These are phyloP conservation scores for Gloeopeniophorella convolvens DNA, from an alignment of 768 basidiomycete species.

Conservation along the genomic window DNA sequence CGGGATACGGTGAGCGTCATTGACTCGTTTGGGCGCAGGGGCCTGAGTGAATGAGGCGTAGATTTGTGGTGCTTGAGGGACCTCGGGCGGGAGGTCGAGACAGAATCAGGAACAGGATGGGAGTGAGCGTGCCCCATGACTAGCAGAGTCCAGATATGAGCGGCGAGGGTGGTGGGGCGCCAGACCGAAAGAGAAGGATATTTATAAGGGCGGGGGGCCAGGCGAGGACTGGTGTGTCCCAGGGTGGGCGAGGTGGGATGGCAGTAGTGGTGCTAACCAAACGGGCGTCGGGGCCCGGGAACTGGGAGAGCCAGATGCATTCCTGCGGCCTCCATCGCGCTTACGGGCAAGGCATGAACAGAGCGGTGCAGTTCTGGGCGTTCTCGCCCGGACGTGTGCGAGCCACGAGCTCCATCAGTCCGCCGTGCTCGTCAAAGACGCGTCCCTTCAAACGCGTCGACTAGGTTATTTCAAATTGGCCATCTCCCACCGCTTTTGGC, in stretches of 20 bases:
- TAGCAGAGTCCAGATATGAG: not conserved
- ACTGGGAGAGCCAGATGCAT: too few species aligned
- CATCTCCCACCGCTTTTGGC: not conserved
- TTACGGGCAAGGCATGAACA: too few species aligned
- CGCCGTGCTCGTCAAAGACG: too few species aligned
- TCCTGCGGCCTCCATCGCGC: too few species aligned
- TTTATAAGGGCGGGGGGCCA: conserved; percentile 11
- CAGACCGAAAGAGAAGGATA: not conserved
- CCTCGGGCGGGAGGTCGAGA: conserved; percentile 8
- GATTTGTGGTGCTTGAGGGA: conserved; percentile 20
- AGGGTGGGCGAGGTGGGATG: not conserved
- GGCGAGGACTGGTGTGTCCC: not conserved
- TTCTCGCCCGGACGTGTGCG: too few species aligned
- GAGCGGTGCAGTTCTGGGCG: too few species aligned
- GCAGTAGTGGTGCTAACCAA: conserved; percentile 1
- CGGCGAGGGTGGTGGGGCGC: not conserved
- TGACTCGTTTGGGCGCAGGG: conserved; percentile 2
- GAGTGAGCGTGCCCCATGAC: conserved; percentile 14
- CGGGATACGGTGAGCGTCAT: conserved; percentile 5
- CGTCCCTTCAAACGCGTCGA: too few species aligned
- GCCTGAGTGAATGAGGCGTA: conserved; percentile 9
- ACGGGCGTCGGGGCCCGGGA: not conserved
- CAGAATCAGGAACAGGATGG: not conserved
- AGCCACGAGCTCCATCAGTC: too few species aligned
- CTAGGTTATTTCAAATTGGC: not conserved